Evolutionary conservation across 2,329 filamentous ascomycete genomes (phyloP).

Genomic region (Xylariomycetidae sp.): DNA sequence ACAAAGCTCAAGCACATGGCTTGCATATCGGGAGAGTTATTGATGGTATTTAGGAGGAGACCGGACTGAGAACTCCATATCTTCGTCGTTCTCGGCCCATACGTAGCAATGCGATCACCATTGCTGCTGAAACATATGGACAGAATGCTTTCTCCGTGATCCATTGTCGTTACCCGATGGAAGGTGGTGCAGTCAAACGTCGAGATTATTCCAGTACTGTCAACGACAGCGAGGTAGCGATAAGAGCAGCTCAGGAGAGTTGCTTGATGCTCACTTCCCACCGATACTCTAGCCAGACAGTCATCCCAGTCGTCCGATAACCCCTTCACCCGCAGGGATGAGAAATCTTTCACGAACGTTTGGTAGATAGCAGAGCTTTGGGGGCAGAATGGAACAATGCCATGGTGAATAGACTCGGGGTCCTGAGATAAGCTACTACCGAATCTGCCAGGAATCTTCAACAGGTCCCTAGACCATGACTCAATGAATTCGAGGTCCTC

Average conservation of each 20-base stretch:
- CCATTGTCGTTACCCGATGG: neutral
- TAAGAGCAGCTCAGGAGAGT: slow-evolving; percentile 3
- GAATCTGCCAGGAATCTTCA: slow-evolving; percentile 9
- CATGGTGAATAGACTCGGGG: slow-evolving; percentile 3
- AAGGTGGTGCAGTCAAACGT: slow-evolving; percentile 2
- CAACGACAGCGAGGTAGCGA: slow-evolving; percentile 7
- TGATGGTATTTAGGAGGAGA: slow-evolving; percentile 1
- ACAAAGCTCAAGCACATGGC: slow-evolving; percentile 3
- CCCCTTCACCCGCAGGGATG: neutral
- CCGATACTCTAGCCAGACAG: slow-evolving; percentile 7
- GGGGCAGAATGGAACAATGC: slow-evolving; percentile 2
- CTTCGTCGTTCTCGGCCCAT: slow-evolving; percentile 6
- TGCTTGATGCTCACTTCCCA: slow-evolving; percentile 6
- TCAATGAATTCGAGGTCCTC: slow-evolving; percentile 8
- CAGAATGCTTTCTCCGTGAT: neutral
- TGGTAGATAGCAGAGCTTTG: neutral
- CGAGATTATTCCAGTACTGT: slow-evolving; percentile 3
- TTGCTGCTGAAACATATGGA: slow-evolving; percentile 4
- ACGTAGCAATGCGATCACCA: slow-evolving; percentile 9
- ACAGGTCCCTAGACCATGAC: slow-evolving; percentile 9
- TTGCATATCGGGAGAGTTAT: neutral
- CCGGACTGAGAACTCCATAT: slow-evolving; percentile 8
- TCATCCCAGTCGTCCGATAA: slow-evolving; percentile 8
- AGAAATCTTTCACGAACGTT: slow-evolving; percentile 1
- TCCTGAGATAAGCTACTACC: slow-evolving; percentile 3